Conservation (phyloP, 768 basidiomycete species). For the Phylloporus sp. region DNA sequence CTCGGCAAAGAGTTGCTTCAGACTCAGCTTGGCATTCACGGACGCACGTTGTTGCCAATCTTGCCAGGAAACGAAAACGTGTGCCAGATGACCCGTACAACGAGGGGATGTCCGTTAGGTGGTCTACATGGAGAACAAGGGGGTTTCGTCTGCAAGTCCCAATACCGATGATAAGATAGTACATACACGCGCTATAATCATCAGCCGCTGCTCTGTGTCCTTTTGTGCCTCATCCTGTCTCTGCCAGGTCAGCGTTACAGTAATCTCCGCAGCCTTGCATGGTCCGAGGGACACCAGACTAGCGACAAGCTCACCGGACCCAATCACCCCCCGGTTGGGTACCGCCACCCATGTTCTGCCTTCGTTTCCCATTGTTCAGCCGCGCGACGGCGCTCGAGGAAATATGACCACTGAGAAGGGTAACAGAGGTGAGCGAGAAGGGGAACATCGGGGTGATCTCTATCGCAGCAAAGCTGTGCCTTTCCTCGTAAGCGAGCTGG, state of each 20-base stretch:
- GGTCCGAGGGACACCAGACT: conserved; percentile 53
- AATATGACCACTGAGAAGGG: conserved; percentile 35
- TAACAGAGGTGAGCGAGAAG: conserved; percentile 59
- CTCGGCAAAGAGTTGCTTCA: too few relatives aligned
- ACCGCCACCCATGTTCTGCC: conserved; percentile 52
- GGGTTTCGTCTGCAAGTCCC: conserved; percentile 17
- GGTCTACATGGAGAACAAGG: conserved; percentile 4
- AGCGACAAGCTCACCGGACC: conserved; percentile 68
- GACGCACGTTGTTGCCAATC: conserved; percentile 61
- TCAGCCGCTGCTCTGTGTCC: conserved; percentile 34
- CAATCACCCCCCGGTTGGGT: conserved; percentile 52
- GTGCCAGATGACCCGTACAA: conserved; percentile 54
- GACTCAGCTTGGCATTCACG: not conserved
- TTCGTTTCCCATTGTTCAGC: conserved; percentile 35
- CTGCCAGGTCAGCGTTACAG: conserved; percentile 74
- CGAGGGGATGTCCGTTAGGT: conserved; percentile 49
- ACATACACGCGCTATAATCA: conserved; percentile 22
- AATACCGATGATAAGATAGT: conserved; percentile 30
- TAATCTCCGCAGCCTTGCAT: conserved; percentile 65
- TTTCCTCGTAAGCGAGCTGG: conserved; percentile 64
- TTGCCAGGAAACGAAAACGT: conserved; percentile 77
- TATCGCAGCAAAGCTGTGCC: conserved; percentile 60
- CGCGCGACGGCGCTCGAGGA: conserved; percentile 34
- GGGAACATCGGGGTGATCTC: conserved; percentile 78
- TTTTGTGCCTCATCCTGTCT: conserved; percentile 76